Evolutionary conservation across 768 basidiomycete genomes (phyloP), one percentile per base, ranked within the genome.

Genomic region (Amylocystis lapponica): DNA sequence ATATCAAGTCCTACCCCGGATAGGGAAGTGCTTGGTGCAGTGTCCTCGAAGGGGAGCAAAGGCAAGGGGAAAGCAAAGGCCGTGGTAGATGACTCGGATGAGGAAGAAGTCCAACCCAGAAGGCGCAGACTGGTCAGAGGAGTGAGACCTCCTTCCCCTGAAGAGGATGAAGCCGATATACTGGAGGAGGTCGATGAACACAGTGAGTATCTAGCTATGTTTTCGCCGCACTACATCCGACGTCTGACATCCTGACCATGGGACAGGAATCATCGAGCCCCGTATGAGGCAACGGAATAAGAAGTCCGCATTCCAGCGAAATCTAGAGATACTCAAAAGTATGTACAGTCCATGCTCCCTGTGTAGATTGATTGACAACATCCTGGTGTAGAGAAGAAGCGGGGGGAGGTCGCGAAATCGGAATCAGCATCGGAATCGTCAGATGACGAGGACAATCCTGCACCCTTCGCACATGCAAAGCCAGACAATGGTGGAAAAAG

Each of bases 261-360:
- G 36, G n/a, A 6, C 47, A 88, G 83, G 67, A 40, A 83, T 90
- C 22, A 63, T 91, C 30, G 68, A 80, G 20, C 66, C 64, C 6
- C 79, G 87, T 33, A 60, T 90, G 23, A 79, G 88, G 27, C 58
- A 64, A 21, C 75, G 85, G 23, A 66, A 69, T 45, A 86, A 76
- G 61, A 69, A 72, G 58, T 73, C 80, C 12, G 48, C 61, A 5
- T 89, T 77, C 57, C 82, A 80, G 50, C 72, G 69, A 56, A 82
- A 75, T 47, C 59, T 89, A 12, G 80, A 84, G 48, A 79, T 70
- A 48, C 53, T 88, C 39, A 85, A 77, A 63, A 68, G 86, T 90
- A 46, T 39, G 72, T 60, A 10, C 39, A n/a, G 16, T 25, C n/a
- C n/a, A 26, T 40, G 6, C 20, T 27, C 22, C 16, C 1, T 29